Base-by-base conservation (phyloP, 495 filamentous ascomycete species). In the Penicillium turbatum region DNA sequence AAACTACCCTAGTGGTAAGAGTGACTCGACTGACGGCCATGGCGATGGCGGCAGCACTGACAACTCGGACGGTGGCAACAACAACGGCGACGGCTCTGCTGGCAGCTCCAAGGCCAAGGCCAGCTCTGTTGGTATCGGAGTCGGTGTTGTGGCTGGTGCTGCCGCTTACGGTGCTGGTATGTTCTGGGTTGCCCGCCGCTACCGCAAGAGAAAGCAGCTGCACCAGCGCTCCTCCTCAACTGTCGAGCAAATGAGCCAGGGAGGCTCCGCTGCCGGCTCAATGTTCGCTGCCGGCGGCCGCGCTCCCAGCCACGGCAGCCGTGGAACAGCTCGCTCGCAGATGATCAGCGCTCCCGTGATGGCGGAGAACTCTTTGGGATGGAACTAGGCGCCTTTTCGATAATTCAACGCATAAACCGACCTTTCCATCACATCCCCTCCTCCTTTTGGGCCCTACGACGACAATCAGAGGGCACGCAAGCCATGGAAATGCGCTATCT, bases 161-260 rank as follows among this genome's bases (percentile, higher is more conserved):
- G 85, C 86, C 40, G 87, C 86, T n/a, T 98, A 98, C 61, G 95
- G 92, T 65, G 92, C 89, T n/a, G 95, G 89, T 68, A 97, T 98
- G 93, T 95, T 97, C 73, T 87, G 92, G 67, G 82, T 97, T 57
- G 93, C 93, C 21, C 82, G 95, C 40, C 80, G 93, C 54, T 98
- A 97, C 81, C 91, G 90, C 78, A 87, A 86, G 73, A 86, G 86
- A 75, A 87, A 85, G 74, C 81, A 86, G 65, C 72, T 82, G 52
- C 93, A 97, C 72, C 80, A 83, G 55, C 87, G 95, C 45, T 80
- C 86, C 44, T 86, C 81, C 75, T 83, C 68, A 65, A 82, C 66
- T 70, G 79, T 48, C 62, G 81, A 67, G 52, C 71, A 65, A 69
- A 78, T 61, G 76, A 79, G 61, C 70, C 67, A 67, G 72, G 72